Evolutionary conservation across 345 rosid species (phyloP).

Genomic region (Acer saccharum): DNA sequence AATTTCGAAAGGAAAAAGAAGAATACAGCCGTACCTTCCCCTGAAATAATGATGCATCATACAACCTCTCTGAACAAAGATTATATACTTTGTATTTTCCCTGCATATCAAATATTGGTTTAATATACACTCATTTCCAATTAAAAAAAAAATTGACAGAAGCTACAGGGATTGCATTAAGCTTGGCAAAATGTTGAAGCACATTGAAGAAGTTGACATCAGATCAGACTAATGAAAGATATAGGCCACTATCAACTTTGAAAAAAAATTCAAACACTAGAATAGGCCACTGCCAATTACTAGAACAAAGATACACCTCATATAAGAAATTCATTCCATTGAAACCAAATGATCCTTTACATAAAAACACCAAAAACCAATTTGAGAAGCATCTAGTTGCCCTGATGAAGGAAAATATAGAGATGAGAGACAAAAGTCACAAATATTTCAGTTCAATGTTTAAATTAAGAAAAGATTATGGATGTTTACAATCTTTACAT

Average conservation of each 20-base stretch:
- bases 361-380: constrained; percentile 8
- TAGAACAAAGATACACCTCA: neutral
- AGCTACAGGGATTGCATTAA: neutral
- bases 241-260: neutral
- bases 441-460: neutral
- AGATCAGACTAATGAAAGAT: neutral
- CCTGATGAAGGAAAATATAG: neutral
- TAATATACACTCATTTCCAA: constrained; percentile 10
- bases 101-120: constrained; percentile 43
- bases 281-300: neutral
- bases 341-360: neutral
- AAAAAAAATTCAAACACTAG: neutral
- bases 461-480: neutral
- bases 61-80: constrained; percentile 93
- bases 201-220: neutral
- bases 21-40: constrained; percentile 67
- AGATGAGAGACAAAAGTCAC: neutral
- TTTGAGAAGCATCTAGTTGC: constrained; percentile 1
- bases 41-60: constrained; percentile 79
- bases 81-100: constrained; percentile 94
- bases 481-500: neutral
- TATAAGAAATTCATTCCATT: neutral
- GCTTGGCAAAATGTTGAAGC: neutral
- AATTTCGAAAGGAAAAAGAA: neutral
- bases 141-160: constrained; percentile 6